Evolutionary conservation across 75 land plant genomes (phyloP).

Genomic region (Pinus taeda): DNA sequence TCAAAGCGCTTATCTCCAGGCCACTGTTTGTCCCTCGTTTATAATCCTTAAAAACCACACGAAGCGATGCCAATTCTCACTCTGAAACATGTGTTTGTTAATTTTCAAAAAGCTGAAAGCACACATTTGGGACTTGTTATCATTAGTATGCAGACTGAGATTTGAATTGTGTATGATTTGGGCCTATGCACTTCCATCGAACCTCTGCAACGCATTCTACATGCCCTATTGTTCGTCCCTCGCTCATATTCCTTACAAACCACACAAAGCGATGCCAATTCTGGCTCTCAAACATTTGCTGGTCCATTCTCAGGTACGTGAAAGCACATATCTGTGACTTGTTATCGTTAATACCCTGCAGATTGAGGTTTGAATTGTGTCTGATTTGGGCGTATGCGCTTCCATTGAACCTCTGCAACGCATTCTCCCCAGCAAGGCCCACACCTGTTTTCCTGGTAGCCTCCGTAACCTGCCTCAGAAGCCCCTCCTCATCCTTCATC

Average conservation of each 20-base stretch:
- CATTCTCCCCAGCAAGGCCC: too few species aligned
- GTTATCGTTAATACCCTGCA: too few species aligned
- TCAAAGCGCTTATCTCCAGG: constrained; percentile 16
- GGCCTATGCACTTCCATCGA: constrained; percentile 26
- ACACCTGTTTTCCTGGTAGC: too few species aligned
- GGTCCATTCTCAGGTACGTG: constrained; percentile 76
- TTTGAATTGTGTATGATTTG: too few species aligned
- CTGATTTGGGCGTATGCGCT: too few species aligned
- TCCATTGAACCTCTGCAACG: too few species aligned
- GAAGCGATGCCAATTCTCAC: constrained; percentile 9
- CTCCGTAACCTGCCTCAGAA: too few species aligned
- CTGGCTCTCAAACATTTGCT: constrained; percentile 48
- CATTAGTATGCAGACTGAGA: constrained; percentile 27
- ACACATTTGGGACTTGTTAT: constrained; percentile 37
- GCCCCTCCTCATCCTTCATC: too few species aligned
- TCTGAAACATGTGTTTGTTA: constrained; percentile 71
- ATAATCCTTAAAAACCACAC: constrained; percentile 70
- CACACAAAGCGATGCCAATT: too few species aligned
- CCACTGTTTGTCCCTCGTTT: constrained; percentile 37
- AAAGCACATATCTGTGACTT: constrained; percentile 42
- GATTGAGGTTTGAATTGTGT: too few species aligned
- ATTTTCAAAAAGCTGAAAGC: constrained; percentile 78
- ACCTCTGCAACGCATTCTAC: constrained; percentile 90
- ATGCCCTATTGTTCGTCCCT: constrained; percentile 26
- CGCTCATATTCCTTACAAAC: too few species aligned